Conservation (phyloP, 768 basidiomycete genomes). For the Collybiopsis luxurians region DNA sequence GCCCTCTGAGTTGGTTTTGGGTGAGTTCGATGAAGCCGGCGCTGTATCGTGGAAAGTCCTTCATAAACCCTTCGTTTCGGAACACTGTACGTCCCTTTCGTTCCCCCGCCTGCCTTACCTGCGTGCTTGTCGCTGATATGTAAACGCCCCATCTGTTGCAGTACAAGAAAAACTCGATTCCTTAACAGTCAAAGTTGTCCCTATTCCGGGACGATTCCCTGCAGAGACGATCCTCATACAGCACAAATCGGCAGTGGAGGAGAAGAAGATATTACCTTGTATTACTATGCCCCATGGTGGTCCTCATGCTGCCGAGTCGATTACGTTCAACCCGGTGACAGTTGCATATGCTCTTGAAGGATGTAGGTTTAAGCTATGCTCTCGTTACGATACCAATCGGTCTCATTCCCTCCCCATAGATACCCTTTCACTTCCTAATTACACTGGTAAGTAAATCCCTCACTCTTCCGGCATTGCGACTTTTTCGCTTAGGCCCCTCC, state of each 20-base stretch:
- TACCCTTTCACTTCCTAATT: constrained; percentile 60
- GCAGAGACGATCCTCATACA: constrained; percentile 56
- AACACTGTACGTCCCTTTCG: constrained; percentile 32
- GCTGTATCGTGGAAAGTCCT: constrained; percentile 37
- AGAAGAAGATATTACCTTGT: constrained; percentile 34
- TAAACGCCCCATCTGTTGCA: no score
- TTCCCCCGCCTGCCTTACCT: no score
- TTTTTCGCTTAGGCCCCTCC: no score
- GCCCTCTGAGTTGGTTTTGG: constrained; percentile 50
- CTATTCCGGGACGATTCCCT: constrained; percentile 46
- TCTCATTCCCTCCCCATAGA: constrained; percentile 31
- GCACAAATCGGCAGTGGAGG: constrained; percentile 17
- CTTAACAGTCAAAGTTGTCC: constrained; percentile 42
- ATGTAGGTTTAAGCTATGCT: constrained; percentile 47
- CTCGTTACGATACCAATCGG: neutral
- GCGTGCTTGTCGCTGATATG: no score
- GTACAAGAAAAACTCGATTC: constrained; percentile 39
- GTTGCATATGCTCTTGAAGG: constrained; percentile 55
- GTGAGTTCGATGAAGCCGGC: constrained; percentile 27
- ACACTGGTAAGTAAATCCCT: no score
- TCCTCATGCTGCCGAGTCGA: constrained; percentile 49
- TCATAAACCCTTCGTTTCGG: constrained; percentile 37
- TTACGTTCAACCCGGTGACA: constrained; percentile 41
- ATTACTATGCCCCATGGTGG: constrained; percentile 62
- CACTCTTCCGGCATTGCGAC: no score